Evolutionary conservation across 441 rosid species (phyloP), one percentile per base, ranked within the genome.

Genomic region (Erodium texanum): DNA sequence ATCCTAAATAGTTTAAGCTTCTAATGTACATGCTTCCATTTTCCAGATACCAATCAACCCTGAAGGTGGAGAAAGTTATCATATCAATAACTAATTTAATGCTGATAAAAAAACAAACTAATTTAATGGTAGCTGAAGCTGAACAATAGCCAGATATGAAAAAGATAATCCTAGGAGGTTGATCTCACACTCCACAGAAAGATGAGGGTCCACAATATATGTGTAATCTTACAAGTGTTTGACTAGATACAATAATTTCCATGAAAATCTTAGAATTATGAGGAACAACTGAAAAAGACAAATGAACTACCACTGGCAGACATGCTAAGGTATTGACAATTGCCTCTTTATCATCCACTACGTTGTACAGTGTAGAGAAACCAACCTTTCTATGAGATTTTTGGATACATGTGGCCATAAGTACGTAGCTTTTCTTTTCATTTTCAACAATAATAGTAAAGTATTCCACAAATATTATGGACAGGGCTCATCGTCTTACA

Each of bases 251-350:
- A 22, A 58, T 58, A 58, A 10, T 58, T 58, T 54, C 9, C 5
- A 58, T 58, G 62, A 58, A 24, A 2, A 58, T 58, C 5, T 58
- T 20, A 1, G 15, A 22, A 56, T 20, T 56, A 56, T 56, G 20
- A 56, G 24, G 24, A 56, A 22, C 24, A 56, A 56, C 62, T 56
- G 62, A 56, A 56, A 56, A 56, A 20, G 62, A 56, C 62, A 22
- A 56, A 58, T 20, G 56, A 50, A 58, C 15, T 58, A 22, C 12
- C 29, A 20, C 7, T 58, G 24, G 62, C 62, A 58, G n/a, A 50
- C 62, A 58, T 10, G 62, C 29, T 20, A 58, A 58, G 62, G 62
- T 22, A 20, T 22, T 58, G 62, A 22, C 27, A 58, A 56, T 56
- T 56, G 56, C 56, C 56, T 50, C 56, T 50, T 50, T 16, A 6